Percentiles rank a stretch among this genome's conserved stretches.
Conservation (phyloP, 805 yeast species). For the Hanseniaspora taiwanica region DNA sequence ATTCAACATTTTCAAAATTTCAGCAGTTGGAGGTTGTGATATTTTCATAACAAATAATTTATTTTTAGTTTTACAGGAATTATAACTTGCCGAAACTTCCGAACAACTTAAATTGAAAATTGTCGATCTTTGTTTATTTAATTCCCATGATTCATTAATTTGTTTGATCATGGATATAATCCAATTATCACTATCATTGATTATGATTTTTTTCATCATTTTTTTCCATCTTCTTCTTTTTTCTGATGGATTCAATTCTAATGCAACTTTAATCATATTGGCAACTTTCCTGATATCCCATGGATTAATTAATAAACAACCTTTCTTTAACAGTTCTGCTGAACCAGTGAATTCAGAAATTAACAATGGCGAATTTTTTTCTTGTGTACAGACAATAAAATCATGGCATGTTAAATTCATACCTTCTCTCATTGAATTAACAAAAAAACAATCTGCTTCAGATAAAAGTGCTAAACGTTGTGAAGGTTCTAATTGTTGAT, state of each 20-base stretch:
- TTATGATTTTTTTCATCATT: constrained; percentile 43
- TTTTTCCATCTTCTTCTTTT: constrained; percentile 47
- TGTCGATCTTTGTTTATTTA: constrained; percentile 29
- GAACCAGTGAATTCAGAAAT: constrained; percentile 93
- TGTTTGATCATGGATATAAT: constrained; percentile 39
- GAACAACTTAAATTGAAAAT: constrained; percentile 22
- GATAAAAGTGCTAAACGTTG: constrained; percentile 78
- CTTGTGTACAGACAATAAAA: constrained; percentile 61
- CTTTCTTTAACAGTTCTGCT: constrained; percentile 58
- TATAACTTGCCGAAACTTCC: constrained; percentile 20
- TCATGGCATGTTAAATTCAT: constrained; percentile 96
- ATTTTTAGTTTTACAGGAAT: constrained; percentile 12
- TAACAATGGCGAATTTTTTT: constrained; percentile 66
- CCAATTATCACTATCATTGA: constrained; percentile 70
- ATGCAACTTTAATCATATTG: constrained; percentile 45
- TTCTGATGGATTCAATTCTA: constrained; percentile 52
- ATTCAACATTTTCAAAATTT: constrained; percentile 41
- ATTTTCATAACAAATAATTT: constrained; percentile 36
- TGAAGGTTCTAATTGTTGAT: constrained; percentile 77
- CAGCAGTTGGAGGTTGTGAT: constrained; percentile 45
- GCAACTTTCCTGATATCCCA: constrained; percentile 70
- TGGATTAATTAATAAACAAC: constrained; percentile 75
- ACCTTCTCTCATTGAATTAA: constrained; percentile 89
- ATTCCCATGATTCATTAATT: constrained; percentile 40
- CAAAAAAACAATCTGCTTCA: constrained; percentile 82